Evolutionary conservation across 1,139 yeast species (phyloP).

Genomic region (Yamadazyma triangularis): DNA sequence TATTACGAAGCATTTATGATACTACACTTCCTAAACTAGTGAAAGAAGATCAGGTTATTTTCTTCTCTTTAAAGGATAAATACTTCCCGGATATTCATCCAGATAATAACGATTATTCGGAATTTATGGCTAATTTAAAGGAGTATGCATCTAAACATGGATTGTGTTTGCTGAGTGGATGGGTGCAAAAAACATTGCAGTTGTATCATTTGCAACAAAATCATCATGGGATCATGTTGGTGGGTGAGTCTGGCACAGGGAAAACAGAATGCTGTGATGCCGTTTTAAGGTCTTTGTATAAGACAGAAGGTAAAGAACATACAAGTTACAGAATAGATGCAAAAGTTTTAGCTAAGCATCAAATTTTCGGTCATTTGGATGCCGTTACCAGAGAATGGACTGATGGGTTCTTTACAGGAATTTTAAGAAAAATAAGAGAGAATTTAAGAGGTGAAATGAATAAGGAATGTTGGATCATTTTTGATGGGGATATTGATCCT

Average conservation of each 20-base stretch:
- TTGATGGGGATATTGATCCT: slow-evolving; percentile 95
- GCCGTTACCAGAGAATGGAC: slow-evolving; percentile 84
- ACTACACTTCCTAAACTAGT: slow-evolving; percentile 65
- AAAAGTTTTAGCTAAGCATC: slow-evolving; percentile 63
- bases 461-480: slow-evolving; percentile 70
- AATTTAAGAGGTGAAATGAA: slow-evolving; percentile 56
- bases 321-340: slow-evolving; percentile 59
- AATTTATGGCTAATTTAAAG: slow-evolving; percentile 13
- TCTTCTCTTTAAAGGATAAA: slow-evolving; percentile 24
- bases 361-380: slow-evolving; percentile 70
- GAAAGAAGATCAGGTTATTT: slow-evolving; percentile 41
- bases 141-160: slow-evolving; percentile 14
- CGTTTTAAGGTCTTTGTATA: slow-evolving; percentile 42
- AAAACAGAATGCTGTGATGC: slow-evolving; percentile 57
- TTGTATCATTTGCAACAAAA: slow-evolving; percentile 57
- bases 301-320: slow-evolving; percentile 31
- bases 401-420: slow-evolving; percentile 78
- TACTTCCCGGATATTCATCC: slow-evolving; percentile 20
- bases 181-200: slow-evolving; percentile 59
- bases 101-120: slow-evolving; percentile 10
- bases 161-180: slow-evolving; percentile 25
- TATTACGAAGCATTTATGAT: slow-evolving; percentile 53
- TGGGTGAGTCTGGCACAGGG: slow-evolving; percentile 77
- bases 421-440: slow-evolving; percentile 56
- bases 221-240: slow-evolving; percentile 78